These are phyloP conservation scores for Bipolaris gigantea DNA, from an alignment of 2,329 filamentous ascomycete genomes.

Conservation along the genomic window DNA sequence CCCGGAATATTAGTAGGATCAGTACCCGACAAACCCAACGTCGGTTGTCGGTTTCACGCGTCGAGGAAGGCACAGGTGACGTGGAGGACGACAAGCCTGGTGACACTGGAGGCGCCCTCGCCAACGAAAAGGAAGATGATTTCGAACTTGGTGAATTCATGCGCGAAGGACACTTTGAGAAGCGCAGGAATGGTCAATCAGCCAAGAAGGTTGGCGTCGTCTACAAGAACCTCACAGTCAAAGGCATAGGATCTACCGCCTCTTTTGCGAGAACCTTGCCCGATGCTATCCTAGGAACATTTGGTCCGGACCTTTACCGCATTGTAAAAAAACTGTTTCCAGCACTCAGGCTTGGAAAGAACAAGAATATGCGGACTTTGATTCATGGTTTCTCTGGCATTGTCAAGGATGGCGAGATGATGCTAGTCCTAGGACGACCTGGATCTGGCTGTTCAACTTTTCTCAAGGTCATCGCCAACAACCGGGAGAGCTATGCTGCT, in stretches of 20 bases:
- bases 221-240: conserved; percentile 72
- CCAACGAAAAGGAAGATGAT: conserved; percentile 57
- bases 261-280: conserved; percentile 73
- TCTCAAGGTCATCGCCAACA: conserved; percentile 73
- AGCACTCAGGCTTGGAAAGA: conserved; percentile 52
- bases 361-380: conserved; percentile 56
- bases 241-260: conserved; percentile 67
- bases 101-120: conserved; percentile 26
- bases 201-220: conserved; percentile 78
- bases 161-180: conserved; percentile 74
- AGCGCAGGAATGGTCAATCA: conserved; percentile 66
- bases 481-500: conserved; percentile 64
- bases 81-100: conserved; percentile 25
- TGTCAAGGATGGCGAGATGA: conserved; percentile 70
- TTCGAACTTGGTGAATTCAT: conserved; percentile 73
- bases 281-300: conserved; percentile 73
- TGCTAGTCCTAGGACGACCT: conserved; percentile 72
- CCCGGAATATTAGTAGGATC: conserved; percentile 32
- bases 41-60: conserved; percentile 17
- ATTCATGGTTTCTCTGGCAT: conserved; percentile 70
- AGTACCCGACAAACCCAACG: conserved; percentile 27
- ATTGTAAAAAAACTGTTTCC: conserved; percentile 61
- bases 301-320: conserved; percentile 76
- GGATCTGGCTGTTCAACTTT: conserved; percentile 78
- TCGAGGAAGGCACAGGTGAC: conserved; percentile 11